Base-by-base conservation (phyloP, 768 basidiomycete species). In the Dictyophora rubrovolvata region DNA sequence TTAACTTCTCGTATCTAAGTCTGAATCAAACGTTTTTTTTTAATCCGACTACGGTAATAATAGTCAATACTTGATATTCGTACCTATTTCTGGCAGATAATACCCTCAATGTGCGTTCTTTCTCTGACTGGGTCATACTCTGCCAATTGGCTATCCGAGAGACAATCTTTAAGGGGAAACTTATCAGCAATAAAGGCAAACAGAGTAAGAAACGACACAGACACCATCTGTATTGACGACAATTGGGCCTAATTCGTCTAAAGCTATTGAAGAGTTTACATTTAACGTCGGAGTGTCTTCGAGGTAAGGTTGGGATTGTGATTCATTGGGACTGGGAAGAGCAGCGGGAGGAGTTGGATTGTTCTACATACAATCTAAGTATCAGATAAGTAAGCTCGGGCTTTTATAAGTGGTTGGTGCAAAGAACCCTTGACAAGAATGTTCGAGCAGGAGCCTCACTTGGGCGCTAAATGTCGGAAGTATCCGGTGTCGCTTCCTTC, bases 211-310 rank as follows among this genome's bases (percentile, higher is more conserved):
- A n/a, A 42, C 33, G 46, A 47, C 16, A 71, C 78, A 58, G 66
- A 85, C 83, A 55, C 84, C 84, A 70, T 87, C 79, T 47, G 71
- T 78, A 66, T 86, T 86, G 46, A 86, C 82, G 48, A 87, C 81
- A 74, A 86, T 77, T 0, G 85, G 85, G 1, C 84, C 84, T 12
- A 86, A 73, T 18, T 72, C 74, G 60, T 86, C 83, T 6, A 85
- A 69, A 66, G 76, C 81, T 53, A 83, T 69, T 1, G 73, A 65
- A 35, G 66, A 16, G 35, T 52, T 23, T 14, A 58, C 42, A 6
- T 49, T 18, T 16, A 53, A 20, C 35, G 57, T 17, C 11, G 4
- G 42, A 42, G 42, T 42, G 42, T 4, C 42, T 14, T 42, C 5
- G n/a, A 14, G 12, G n/a, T n/a, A n/a, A n/a, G n/a, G n/a, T n/a